These are phyloP conservation scores for Curvularia hawaiiensis DNA, from an alignment of 2,329 filamentous ascomycete species.

Conservation along the genomic window DNA sequence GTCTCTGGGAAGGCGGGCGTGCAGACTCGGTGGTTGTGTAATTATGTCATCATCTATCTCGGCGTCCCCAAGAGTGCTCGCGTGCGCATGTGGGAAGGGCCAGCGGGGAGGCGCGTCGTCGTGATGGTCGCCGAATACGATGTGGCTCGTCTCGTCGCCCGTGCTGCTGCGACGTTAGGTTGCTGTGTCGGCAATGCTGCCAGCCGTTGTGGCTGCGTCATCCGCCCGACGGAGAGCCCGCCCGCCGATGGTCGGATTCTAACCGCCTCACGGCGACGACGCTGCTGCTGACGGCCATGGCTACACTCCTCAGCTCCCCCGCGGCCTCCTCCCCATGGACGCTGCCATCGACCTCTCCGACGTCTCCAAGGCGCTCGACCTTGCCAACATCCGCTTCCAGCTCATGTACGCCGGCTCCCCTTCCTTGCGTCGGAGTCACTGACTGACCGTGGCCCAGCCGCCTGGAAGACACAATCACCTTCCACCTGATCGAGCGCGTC, in stretches of 20 bases:
- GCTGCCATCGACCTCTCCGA: constrained; percentile 86
- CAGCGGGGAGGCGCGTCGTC: constrained; percentile 2
- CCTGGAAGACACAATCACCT: constrained; percentile 96
- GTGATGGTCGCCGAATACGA: constrained; percentile 2
- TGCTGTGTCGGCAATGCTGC: not conserved
- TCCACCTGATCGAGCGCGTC: constrained; percentile 95
- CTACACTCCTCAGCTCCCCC: constrained; percentile 12
- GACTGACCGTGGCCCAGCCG: constrained; percentile 63
- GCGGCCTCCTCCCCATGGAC: constrained; percentile 69
- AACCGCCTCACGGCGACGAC: not conserved
- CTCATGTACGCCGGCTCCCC: constrained; percentile 71
- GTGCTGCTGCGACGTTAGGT: constrained; percentile 5
- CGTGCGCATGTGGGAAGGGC: not conserved
- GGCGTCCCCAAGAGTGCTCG: constrained; percentile 1
- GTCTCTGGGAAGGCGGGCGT: constrained; percentile 1
- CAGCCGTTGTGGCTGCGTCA: constrained; percentile 25
- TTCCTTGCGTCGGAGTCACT: not conserved
- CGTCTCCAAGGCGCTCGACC: constrained; percentile 81
- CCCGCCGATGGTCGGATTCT: constrained; percentile 19
- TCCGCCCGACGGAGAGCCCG: constrained; percentile 16
- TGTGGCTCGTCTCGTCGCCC: constrained; percentile 8
- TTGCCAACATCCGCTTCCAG: constrained; percentile 91
- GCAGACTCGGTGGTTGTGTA: not conserved
- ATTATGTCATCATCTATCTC: constrained; percentile 17
- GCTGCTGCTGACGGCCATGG: constrained; percentile 10